Evolutionary conservation across 2,329 filamentous ascomycete genomes (phyloP).

Genomic region (Blumeria graminis): DNA sequence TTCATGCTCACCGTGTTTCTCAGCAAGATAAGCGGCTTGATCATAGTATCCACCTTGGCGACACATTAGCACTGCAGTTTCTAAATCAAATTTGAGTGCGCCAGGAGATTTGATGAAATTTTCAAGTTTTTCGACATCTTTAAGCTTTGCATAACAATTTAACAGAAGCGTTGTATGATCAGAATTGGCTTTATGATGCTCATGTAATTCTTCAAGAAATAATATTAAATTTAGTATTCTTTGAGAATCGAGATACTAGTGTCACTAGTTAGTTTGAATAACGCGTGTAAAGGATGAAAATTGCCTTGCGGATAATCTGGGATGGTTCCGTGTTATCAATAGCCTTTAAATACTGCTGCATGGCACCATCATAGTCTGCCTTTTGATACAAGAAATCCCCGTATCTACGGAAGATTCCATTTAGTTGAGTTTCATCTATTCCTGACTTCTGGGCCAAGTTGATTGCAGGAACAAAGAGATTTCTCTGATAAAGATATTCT

Average conservation of each 20-base stretch:
- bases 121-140: constrained; percentile 89
- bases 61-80: constrained; percentile 94
- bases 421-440: constrained; percentile 58
- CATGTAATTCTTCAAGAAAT: constrained; percentile 87
- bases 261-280: constrained; percentile 12
- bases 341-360: constrained; percentile 91
- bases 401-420: constrained; percentile 77
- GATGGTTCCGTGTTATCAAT: constrained; percentile 93
- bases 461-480: constrained; percentile 77
- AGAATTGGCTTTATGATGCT: constrained; percentile 75
- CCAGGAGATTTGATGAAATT: constrained; percentile 90
- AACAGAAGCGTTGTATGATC: constrained; percentile 87
- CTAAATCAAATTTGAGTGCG: constrained; percentile 85
- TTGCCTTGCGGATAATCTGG: constrained; percentile 76
- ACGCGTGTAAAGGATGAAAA: not conserved
- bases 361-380: constrained; percentile 90
- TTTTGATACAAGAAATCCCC: constrained; percentile 90
- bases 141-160: constrained; percentile 95
- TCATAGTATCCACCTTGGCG: constrained; percentile 91
- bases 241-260: constrained; percentile 79
- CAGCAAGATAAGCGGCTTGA: constrained; percentile 84
- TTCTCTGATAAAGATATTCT: constrained; percentile 81
- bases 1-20: constrained; percentile 81
- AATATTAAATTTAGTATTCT: constrained; percentile 93
- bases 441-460: constrained; percentile 79